These are phyloP conservation scores for Pichia sp. DNA, from an alignment of 1,139 yeast species.

Conservation along the genomic window DNA sequence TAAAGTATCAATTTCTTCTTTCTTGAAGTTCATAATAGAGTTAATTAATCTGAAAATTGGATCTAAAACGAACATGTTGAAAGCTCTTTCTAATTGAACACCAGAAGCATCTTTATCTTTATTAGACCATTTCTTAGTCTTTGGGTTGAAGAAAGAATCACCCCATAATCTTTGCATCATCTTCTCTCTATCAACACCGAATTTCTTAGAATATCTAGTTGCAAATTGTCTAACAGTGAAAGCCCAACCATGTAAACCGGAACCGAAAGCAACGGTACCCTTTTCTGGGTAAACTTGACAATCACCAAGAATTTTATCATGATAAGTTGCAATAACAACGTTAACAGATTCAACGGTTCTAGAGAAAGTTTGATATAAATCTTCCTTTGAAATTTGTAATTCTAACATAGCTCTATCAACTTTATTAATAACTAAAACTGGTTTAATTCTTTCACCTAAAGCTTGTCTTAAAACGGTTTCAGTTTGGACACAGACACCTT, in stretches of 20 bases:
- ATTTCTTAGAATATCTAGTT: constrained; percentile 95
- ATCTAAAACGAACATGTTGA: constrained; percentile 98
- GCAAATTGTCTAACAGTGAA: constrained; percentile 99
- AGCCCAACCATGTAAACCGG: constrained; percentile 99
- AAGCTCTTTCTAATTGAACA: constrained; percentile 94
- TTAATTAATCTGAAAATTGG: constrained; percentile 97
- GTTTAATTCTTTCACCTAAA: constrained; percentile 98
- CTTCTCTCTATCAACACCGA: constrained; percentile 96
- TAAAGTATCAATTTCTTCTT: constrained; percentile 86
- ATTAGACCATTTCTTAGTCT: constrained; percentile 99
- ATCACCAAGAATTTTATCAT: constrained; percentile 88
- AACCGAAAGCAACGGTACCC: constrained; percentile 99
- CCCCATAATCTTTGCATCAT: constrained; percentile 99
- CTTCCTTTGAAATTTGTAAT: constrained; percentile 98
- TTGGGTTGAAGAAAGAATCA: constrained; percentile 99
- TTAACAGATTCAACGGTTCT: constrained; percentile 99
- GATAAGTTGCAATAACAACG: constrained; percentile 95
- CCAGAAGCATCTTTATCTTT: constrained; percentile 95
- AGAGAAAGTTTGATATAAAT: constrained; percentile 94
- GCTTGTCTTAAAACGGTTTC: constrained; percentile 99
- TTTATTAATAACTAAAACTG: constrained; percentile 97
- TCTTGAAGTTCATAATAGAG: constrained; percentile 95
- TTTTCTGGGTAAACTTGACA: constrained; percentile 97
- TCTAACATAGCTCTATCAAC: constrained; percentile 99
- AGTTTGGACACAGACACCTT: constrained; percentile 99